Conservation (phyloP, 2,329 filamentous ascomycete genomes). For the Microsporum canis region DNA sequence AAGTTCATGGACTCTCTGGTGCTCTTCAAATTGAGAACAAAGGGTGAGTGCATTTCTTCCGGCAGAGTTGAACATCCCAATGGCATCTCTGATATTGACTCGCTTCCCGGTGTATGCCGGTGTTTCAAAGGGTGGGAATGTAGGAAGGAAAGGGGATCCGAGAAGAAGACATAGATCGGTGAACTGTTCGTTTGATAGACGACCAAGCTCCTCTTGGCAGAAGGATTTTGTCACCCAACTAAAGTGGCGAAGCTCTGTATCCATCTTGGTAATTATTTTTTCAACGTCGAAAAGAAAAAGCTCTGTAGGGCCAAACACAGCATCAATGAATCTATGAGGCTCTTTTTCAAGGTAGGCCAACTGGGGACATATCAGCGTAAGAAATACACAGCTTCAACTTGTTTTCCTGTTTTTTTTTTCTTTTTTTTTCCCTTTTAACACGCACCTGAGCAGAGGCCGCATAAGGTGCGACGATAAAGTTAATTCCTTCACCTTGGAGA, state of each 20-base stretch:
- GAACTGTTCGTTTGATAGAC: slow-evolving; percentile 60
- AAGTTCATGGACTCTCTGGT: slow-evolving; percentile 57
- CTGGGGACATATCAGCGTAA: slow-evolving; percentile 14
- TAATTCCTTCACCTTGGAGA: slow-evolving; percentile 55
- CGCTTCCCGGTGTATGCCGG: slow-evolving; percentile 43
- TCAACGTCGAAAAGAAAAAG: slow-evolving; percentile 75
- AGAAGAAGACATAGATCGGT: slow-evolving; percentile 73
- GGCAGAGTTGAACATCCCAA: slow-evolving; percentile 59
- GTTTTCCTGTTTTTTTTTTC: no score
- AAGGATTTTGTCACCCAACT: slow-evolving; percentile 53
- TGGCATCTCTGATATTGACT: slow-evolving; percentile 59
- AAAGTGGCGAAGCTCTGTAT: slow-evolving; percentile 52
- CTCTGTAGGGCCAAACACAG: slow-evolving; percentile 74
- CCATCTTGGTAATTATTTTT: slow-evolving; percentile 52
- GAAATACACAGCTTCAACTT: background rate
- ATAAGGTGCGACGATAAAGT: slow-evolving; percentile 76
- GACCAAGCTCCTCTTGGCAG: slow-evolving; percentile 56
- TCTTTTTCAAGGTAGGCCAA: slow-evolving; percentile 68
- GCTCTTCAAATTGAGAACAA: slow-evolving; percentile 68
- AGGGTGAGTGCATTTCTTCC: slow-evolving; percentile 60
- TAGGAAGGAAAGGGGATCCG: slow-evolving; percentile 66
- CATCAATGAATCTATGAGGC: slow-evolving; percentile 56
- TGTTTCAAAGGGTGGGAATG: slow-evolving; percentile 66
- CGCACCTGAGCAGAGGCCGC: slow-evolving; percentile 75
- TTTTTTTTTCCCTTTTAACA: slow-evolving; percentile 5